Base-by-base conservation (phyloP, 73 alveolate species). In the Urostyla sp. region DNA sequence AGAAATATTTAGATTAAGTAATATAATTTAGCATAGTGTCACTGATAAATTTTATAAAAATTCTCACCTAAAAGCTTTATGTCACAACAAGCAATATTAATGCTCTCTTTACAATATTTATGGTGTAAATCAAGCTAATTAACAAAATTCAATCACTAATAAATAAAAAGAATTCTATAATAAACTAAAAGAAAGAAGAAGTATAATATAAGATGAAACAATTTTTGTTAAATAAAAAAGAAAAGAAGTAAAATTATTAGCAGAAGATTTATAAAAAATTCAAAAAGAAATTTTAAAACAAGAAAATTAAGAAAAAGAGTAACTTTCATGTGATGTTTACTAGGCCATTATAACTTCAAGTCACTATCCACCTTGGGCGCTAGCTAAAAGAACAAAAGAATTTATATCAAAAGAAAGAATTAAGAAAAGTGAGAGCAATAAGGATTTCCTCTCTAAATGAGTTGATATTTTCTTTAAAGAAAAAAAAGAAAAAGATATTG, bases 381-480 rank as follows among this genome's bases (percentile, higher is more conserved):
- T 59, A 59, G 76, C 76, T 4, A 3, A 6, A 7, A 59, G 76
- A 59, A 59, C 76, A 3, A 59, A 59, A 31, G 76, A 59, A 13
- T 30, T 59, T 59, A 59, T 59, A n/a, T 59, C 6, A 10, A 59
- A 34, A 59, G 76, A 59, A 21, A 59, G 76, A 36, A 34, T 34
- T 6, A 59, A 59, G 55, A 59, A 59, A 36, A 59, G 37, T 21
- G n/a, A n/a, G n/a, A 59, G 55, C 8, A 27, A 32, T 3, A 28
- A 36, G 32, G 76, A 59, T 32, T 59, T 59, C 37, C 27, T 59
- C 4, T 3, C 10, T 32, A 30, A 37, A 15, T 35, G 76, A 34
- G 76, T 59, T 11, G 76, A 30, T 59, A 32, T 24, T 3, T 59
- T 59, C 55, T 59, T 59, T 34, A 59, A 28, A 34, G 76, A 59